phyloP scores from a whole-genome alignment of 352 stramenopile species.

The Phytopythium ostracodes region DNA sequence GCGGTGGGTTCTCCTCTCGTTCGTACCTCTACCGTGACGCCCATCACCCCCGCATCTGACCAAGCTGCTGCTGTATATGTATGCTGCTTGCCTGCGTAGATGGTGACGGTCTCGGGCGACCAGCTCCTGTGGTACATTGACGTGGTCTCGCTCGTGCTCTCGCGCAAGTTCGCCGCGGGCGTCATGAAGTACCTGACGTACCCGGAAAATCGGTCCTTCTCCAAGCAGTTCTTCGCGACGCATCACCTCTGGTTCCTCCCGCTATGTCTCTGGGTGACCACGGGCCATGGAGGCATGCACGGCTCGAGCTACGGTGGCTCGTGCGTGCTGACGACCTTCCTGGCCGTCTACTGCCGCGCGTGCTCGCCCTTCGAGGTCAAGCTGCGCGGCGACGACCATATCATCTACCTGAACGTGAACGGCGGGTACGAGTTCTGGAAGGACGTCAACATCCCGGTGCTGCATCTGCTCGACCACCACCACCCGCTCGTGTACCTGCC shows the following conservation, averaged over 20 bases:
- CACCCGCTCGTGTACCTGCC: constrained; percentile 66
- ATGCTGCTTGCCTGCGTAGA: constrained; percentile 29
- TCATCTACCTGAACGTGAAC: constrained; percentile 83
- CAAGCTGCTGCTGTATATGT: not conserved
- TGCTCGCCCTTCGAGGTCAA: constrained; percentile 70
- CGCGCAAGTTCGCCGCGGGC: constrained; percentile 84
- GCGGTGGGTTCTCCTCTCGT: constrained; percentile 29
- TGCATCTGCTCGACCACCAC: constrained; percentile 73
- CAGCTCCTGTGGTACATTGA: constrained; percentile 93
- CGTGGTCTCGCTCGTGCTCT: constrained; percentile 61
- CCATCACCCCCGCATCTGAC: not conserved
- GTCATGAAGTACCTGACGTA: constrained; percentile 90
- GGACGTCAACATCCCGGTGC: constrained; percentile 64
- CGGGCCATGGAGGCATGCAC: constrained; percentile 69
- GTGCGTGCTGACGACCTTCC: constrained; percentile 50
- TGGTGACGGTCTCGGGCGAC: constrained; percentile 90
- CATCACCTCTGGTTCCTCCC: constrained; percentile 84
- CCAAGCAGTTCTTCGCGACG: constrained; percentile 78
- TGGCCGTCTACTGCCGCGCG: constrained; percentile 51
- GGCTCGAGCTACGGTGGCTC: constrained; percentile 58
- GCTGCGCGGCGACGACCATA: constrained; percentile 47
- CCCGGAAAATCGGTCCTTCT: constrained; percentile 73
- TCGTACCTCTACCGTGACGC: not conserved
- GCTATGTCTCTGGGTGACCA: constrained; percentile 73
- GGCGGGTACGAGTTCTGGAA: constrained; percentile 83